Base-by-base conservation (phyloP, 2,329 filamentous ascomycete genomes). In the Sclerotinia subarctica region DNA sequence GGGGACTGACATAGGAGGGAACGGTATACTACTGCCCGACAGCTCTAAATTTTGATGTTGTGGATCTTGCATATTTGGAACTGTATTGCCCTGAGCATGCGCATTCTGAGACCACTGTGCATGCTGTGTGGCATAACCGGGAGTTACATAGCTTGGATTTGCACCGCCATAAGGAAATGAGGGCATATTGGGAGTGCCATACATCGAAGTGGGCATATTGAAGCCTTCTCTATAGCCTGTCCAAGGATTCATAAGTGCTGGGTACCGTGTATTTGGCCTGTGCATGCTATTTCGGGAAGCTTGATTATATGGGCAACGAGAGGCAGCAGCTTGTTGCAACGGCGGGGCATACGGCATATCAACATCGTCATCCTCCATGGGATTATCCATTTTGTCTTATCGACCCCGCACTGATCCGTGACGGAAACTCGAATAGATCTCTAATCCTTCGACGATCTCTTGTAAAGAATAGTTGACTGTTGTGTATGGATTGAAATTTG, bases 371-470 rank as follows among this genome's bases (percentile, higher is more conserved):
- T 62, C 56, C 19, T 63, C 57, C 57, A 63, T 67, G 29, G 57
- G 63, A 32, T 49, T 44, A 53, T 42, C 44, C 35, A 62, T 49
- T 49, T 10, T 51, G 32, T 59, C 64, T 67, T 67, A 67, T 67
- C 57, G 32, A 63, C 57, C 56, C 65, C 65, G 57, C 65, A 67
- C 65, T 67, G 65, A 54, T 38, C 19, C 47, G 47, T 38, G 47
- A 60, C 35, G 8, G 26, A 38, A 62, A 63, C 5, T 63, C 65
- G 21, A 54, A 44, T 32, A 19, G 19, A 54, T 32, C 46, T 46
- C 47, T 38, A 35, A 53, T 46, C 53, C 21, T 26, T 35, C 32
- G 32, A 38, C 13, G 46, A 62, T 29, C 21, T 24, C 32, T 62
- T 7, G 58, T 38, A 26, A 35, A 51, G 32, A 35, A 26, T n/a